These are phyloP conservation scores for Debaryomycetaceae sp. DNA, from an alignment of 1,139 yeast species.

Conservation along the genomic window DNA sequence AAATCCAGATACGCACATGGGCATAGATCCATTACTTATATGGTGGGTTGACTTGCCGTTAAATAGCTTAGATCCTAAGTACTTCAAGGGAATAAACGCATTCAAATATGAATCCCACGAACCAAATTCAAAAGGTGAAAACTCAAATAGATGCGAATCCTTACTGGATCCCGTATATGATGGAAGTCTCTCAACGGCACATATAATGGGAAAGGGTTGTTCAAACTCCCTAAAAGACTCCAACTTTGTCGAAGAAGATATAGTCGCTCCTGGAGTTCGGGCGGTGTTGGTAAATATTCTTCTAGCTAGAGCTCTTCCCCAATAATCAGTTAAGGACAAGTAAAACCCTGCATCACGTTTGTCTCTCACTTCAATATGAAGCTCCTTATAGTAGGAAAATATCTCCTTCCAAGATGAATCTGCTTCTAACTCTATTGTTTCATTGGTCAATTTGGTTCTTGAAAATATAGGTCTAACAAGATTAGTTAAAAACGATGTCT, in stretches of 20 bases:
- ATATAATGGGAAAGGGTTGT: constrained; percentile 44
- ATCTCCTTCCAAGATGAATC: constrained; percentile 22
- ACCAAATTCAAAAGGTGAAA: constrained; percentile 69
- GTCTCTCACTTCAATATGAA: constrained; percentile 51
- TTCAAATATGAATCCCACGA: constrained; percentile 56
- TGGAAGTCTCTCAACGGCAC: constrained; percentile 33
- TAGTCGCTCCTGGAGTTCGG: constrained; percentile 33
- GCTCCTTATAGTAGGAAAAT: constrained; percentile 44
- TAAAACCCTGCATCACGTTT: constrained; percentile 53
- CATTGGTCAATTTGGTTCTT: constrained; percentile 1
- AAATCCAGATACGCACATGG: constrained; percentile 51
- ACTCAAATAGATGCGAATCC: constrained; percentile 43
- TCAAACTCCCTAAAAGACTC: constrained; percentile 18
- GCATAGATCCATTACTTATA: constrained; percentile 20
- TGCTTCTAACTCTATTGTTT: neutral
- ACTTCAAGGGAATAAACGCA: constrained; percentile 51
- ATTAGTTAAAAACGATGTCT: constrained; percentile 1
- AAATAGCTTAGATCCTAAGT: constrained; percentile 50
- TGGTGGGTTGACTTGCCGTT: constrained; percentile 23
- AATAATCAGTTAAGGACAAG: constrained; percentile 61
- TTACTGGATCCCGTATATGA: constrained; percentile 15
- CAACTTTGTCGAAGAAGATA: constrained; percentile 19
- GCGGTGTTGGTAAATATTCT: constrained; percentile 38
- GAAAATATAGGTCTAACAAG: constrained; percentile 5
- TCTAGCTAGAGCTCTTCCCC: constrained; percentile 61